phyloP scores from a whole-genome alignment of 305 asterid species.

The Ruellia speciosa region DNA sequence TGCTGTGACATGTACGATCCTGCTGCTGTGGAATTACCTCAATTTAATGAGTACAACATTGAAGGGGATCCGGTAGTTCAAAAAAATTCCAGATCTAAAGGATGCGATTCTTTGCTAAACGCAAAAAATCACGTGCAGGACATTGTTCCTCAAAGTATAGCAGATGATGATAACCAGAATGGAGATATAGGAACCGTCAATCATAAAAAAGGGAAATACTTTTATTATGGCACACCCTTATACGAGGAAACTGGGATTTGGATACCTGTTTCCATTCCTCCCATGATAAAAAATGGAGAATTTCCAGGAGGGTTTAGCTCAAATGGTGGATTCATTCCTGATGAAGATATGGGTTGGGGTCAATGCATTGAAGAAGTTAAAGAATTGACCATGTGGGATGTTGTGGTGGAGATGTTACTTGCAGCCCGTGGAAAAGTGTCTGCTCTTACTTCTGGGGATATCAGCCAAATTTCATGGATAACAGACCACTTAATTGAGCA shows the following conservation, averaged over 20 bases:
- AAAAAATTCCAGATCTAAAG: slow-evolving; percentile 16
- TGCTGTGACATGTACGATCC: slow-evolving; percentile 9
- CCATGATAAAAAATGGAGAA: slow-evolving; percentile 75
- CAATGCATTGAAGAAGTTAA: slow-evolving; percentile 50
- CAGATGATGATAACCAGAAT: slow-evolving; percentile 19
- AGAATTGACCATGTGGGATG: slow-evolving; percentile 98
- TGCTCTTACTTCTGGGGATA: slow-evolving; percentile 70
- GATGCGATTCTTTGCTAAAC: slow-evolving; percentile 17
- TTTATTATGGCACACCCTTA: slow-evolving; percentile 68
- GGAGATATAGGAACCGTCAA: slow-evolving; percentile 25
- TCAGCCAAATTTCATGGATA: slow-evolving; percentile 52
- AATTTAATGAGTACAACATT: slow-evolving; percentile 18
- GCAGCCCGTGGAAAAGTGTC: slow-evolving; percentile 75
- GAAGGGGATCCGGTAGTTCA: slow-evolving; percentile 22
- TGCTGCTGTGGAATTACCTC: slow-evolving; percentile 20
- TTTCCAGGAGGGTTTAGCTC: slow-evolving; percentile 74
- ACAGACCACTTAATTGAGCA: slow-evolving; percentile 69
- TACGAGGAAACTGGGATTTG: slow-evolving; percentile 87
- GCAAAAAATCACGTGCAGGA: too few species aligned
- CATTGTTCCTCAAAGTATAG: slow-evolving; percentile 9
- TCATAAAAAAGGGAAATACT: slow-evolving; percentile 48
- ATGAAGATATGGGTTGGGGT: slow-evolving; percentile 57
- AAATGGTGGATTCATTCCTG: slow-evolving; percentile 70
- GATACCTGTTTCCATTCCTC: slow-evolving; percentile 98
- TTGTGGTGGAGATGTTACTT: slow-evolving; percentile 80